Base-by-base conservation (phyloP, 495 filamentous ascomycete species). In the Tuber indicum region DNA sequence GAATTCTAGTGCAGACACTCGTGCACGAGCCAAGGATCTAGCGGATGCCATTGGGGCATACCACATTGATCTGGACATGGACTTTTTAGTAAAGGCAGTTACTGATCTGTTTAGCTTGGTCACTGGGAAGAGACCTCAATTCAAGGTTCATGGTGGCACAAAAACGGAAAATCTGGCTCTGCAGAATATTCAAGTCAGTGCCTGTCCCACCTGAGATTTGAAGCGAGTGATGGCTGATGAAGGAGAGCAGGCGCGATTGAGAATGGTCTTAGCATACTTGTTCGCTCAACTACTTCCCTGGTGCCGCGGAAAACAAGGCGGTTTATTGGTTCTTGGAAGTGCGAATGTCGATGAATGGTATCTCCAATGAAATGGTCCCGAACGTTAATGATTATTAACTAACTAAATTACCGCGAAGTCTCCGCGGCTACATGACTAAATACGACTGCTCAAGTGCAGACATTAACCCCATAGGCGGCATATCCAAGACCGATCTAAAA, bases 251-350 rank as follows among this genome's bases (percentile, higher is more conserved):
- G 93, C 93, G 3, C 86, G 94, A 3, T 84, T 88, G 14, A 86
- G 94, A 74, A 97, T 97, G 94, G 93, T 97, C 3, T 86, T 90
- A 0, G 88, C 92, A 1, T 97, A 97, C 83, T 82, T 90, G 14
- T 93, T 93, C 84, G 91, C 90, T 0, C 90, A 91, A 72, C 81
- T 93, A 44, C 84, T 93, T 1, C 89, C 91, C 0, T 89, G 87
- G 19, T 87, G 91, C 9, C 85, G 88, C 36, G 79, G 77, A 14
- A 78, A 47, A 17, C 85, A 88, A 45, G 90, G 89, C 58, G 82
- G 86, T 21, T 85, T 94, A 1, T 85, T 94, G 21, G 91, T 93
- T 14, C 87, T 90, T 76, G 93, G 86, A 72, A 88, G 84, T 74
- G 91, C 88, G 12, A 90, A 90, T 79, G 88, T 89, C 8, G 88